Base-by-base conservation (phyloP, 208 protist genomes). In the Blechomonas ayalai region DNA sequence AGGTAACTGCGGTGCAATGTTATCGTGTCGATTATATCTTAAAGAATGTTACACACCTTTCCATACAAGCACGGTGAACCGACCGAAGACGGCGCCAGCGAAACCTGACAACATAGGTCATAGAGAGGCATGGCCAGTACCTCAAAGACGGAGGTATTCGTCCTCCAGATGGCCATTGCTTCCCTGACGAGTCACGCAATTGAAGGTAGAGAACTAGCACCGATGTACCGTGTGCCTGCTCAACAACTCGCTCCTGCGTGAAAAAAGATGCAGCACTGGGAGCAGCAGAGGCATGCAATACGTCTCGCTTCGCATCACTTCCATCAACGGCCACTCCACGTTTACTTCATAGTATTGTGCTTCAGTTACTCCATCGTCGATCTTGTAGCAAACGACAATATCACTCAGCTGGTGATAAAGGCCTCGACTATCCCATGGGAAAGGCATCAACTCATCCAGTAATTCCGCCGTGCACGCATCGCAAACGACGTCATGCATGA, bases 401-500 rank as follows among this genome's bases (percentile, higher is more conserved):
- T 87, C 66, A 16, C 70, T 56, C 6, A 79, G 35, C 9, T 60
- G 44, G 15, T 37, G 27, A 54, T 89, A 92, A 16, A 79, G 79
- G 9, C 67, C 65, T 1, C 57, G 48, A 31, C 73, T 67, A 48
- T 92, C 84, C 81, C 84, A 92, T 10, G 84, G 84, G 42, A 92
- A 92, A 2, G 84, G 84, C 62, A 92, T 77, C 26, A 92, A 43
- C 44, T 92, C 77, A 5, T 73, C 74, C 16, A 92, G 45, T 18
- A 89, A 40, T 34, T 92, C 79, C 28, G 46, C 52, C 8, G 59
- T 61, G 19, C 64, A 78, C 4, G 71, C 54, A 41, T 94, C 85
- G 38, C 78, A 89, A 13, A 65, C 45, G 10, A 96, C 91, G 43
- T 95, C 85, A 34, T 93, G 73, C 62, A 95, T 82, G 43, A 94